Evolutionary conservation across 805 yeast genomes (phyloP).

Genomic region (Saturnispora quitensis): DNA sequence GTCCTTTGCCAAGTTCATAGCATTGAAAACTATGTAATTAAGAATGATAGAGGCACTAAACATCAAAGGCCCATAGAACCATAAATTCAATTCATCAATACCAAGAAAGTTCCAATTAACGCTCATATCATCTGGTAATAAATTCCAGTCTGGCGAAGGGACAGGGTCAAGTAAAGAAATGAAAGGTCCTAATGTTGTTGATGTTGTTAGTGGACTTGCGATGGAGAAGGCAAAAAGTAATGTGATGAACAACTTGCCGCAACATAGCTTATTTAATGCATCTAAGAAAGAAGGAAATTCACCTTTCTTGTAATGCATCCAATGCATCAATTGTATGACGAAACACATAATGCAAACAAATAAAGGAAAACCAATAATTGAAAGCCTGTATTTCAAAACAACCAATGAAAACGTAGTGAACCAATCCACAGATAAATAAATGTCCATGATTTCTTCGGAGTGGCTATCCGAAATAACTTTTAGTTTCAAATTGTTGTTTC

Average conservation of each 20-base stretch:
- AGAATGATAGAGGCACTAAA: slow-evolving; percentile 36
- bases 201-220: slow-evolving; percentile 27
- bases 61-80: slow-evolving; percentile 53
- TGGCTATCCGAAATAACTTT: slow-evolving; percentile 36
- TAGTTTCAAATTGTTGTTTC: slow-evolving; percentile 26
- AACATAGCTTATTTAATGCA: slow-evolving; percentile 35
- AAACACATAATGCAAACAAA: slow-evolving; percentile 45
- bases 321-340: slow-evolving; percentile 44
- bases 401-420: slow-evolving; percentile 55
- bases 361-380: slow-evolving; percentile 61
- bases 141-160: slow-evolving; percentile 31
- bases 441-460: slow-evolving; percentile 29
- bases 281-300: slow-evolving; percentile 37
- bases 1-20: slow-evolving; percentile 15
- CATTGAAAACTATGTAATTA: slow-evolving; percentile 29
- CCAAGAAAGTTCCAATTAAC: slow-evolving; percentile 63
- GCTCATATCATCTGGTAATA: slow-evolving; percentile 13
- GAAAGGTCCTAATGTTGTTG: slow-evolving; percentile 34
- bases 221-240: slow-evolving; percentile 24
- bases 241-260: slow-evolving; percentile 21
- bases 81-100: slow-evolving; percentile 43
- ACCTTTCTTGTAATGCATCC: slow-evolving; percentile 25
- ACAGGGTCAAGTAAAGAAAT: slow-evolving; percentile 42
- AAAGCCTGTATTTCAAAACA: slow-evolving; percentile 68
- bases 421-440: slow-evolving; percentile 42